Evolutionary conservation across 495 filamentous ascomycete species (phyloP).

Genomic region (Geopyxis carbonaria): DNA sequence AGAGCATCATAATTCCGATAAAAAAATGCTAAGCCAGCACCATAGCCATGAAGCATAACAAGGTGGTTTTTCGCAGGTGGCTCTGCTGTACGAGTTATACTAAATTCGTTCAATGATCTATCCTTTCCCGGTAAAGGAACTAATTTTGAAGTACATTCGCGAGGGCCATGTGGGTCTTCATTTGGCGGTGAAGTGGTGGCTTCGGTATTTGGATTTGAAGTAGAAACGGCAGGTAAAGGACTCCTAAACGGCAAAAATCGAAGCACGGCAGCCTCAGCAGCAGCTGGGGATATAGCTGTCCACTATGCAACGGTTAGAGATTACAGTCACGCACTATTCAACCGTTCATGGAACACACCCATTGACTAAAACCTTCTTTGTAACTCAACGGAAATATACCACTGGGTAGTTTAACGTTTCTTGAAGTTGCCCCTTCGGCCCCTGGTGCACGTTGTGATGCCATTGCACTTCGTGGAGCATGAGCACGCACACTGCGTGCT

Average conservation of each 20-base stretch:
- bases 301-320: conserved; percentile 43
- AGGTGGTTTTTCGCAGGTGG: conserved; percentile 56
- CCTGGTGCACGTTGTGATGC: too few species aligned
- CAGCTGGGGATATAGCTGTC: conserved; percentile 61
- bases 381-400: conserved; percentile 63
- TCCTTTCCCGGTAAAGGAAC: conserved; percentile 71
- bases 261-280: conserved; percentile 78
- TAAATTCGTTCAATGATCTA: conserved; percentile 81
- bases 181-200: conserved; percentile 35
- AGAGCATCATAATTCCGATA: conserved; percentile 92
- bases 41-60: conserved; percentile 97
- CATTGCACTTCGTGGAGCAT: too few species aligned
- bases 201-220: conserved; percentile 28
- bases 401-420: conserved; percentile 21
- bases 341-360: conserved; percentile 40
- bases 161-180: conserved; percentile 66
- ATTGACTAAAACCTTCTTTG: conserved; percentile 80
- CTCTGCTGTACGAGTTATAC: conserved; percentile 68
- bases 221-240: conserved; percentile 35
- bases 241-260: conserved; percentile 73
- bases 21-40: conserved; percentile 88
- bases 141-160: conserved; percentile 71
- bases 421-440: too few species aligned
- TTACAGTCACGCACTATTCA: conserved; percentile 2
- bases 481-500: too few species aligned